Conservation (phyloP, 2,329 filamentous ascomycete genomes). For the Aspergillus cejpii region DNA sequence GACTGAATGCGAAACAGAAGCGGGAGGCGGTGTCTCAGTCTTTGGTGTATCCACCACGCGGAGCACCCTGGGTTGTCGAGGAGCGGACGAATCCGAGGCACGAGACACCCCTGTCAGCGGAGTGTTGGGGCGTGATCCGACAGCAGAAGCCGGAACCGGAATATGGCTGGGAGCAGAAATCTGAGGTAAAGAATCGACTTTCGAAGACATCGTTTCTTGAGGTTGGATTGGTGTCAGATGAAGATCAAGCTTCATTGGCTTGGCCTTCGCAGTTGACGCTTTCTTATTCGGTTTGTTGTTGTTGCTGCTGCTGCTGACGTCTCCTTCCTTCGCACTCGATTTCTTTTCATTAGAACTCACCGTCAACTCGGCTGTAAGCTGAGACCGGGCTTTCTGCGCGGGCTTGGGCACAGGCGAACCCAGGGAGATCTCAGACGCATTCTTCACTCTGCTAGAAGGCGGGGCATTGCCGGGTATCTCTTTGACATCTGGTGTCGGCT, state of each 20-base stretch:
- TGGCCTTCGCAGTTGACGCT: slow-evolving; percentile 21
- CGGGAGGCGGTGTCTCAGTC: slow-evolving; percentile 37
- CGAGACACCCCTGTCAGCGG: slow-evolving; percentile 37
- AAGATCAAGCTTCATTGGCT: slow-evolving; percentile 32
- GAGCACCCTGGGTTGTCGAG: slow-evolving; percentile 47
- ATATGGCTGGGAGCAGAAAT: slow-evolving; percentile 18
- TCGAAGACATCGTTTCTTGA: slow-evolving; percentile 17
- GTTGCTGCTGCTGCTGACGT: not conserved
- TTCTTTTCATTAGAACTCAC: slow-evolving; percentile 16
- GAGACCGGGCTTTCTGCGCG: slow-evolving; percentile 24
- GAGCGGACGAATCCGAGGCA: slow-evolving; percentile 33
- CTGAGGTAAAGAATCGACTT: slow-evolving; percentile 21
- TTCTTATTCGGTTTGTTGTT: slow-evolving; percentile 5
- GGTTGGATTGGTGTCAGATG: slow-evolving; percentile 17
- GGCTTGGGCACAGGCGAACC: slow-evolving; percentile 38
- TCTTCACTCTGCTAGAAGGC: slow-evolving; percentile 22
- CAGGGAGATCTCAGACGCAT: slow-evolving; percentile 35
- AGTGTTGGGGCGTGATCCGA: slow-evolving; percentile 46
- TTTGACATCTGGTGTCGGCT: slow-evolving; percentile 25
- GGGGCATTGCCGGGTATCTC: slow-evolving; percentile 17
- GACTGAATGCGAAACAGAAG: slow-evolving; percentile 28
- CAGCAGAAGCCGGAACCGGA: slow-evolving; percentile 28
- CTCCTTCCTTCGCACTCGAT: slow-evolving; percentile 6
- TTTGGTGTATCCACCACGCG: slow-evolving; percentile 53
- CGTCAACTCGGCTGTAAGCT: slow-evolving; percentile 18